phyloP scores from a whole-genome alignment of 2,329 filamentous ascomycete species.

The Clonostachys chloroleuca region DNA sequence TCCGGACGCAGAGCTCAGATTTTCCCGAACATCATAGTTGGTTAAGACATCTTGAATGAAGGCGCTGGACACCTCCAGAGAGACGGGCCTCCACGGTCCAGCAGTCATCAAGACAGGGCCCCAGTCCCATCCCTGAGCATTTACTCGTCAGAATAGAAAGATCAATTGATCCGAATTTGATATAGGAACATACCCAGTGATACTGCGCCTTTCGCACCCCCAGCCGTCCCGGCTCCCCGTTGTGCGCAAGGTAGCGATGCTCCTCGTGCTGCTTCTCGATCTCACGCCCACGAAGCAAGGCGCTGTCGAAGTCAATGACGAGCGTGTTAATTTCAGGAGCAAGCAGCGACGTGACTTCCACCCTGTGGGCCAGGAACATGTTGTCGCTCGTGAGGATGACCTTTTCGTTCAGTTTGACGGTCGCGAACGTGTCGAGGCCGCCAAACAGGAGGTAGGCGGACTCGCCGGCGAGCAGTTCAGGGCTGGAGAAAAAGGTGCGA shows the following conservation, averaged over 20 bases:
- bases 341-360: constrained; percentile 31
- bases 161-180: not conserved
- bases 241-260: constrained; percentile 47
- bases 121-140: constrained; percentile 54
- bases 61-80: constrained; percentile 60
- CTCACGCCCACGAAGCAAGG: constrained; percentile 40
- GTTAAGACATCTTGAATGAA: constrained; percentile 58
- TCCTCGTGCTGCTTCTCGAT: constrained; percentile 43
- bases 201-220: constrained; percentile 53
- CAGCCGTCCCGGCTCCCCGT: constrained; percentile 27
- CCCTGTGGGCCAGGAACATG: constrained; percentile 47
- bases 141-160: constrained; percentile 16
- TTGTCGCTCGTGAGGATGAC: constrained; percentile 42
- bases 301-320: constrained; percentile 49
- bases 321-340: constrained; percentile 33
- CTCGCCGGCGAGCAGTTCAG: constrained; percentile 1
- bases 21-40: constrained; percentile 50
- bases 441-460: constrained; percentile 36
- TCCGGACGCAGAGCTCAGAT: constrained; percentile 46
- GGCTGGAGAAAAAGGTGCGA: constrained; percentile 25
- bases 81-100: constrained; percentile 63
- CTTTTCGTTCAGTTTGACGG: constrained; percentile 40
- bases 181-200: constrained; percentile 39
- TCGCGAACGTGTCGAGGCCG: constrained; percentile 52
- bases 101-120: constrained; percentile 56